A percentile compares a stretch with the other conserved stretches of the same genome.
Conservation (phyloP, 208 protist genomes). For the Leishmania turanica region DNA sequence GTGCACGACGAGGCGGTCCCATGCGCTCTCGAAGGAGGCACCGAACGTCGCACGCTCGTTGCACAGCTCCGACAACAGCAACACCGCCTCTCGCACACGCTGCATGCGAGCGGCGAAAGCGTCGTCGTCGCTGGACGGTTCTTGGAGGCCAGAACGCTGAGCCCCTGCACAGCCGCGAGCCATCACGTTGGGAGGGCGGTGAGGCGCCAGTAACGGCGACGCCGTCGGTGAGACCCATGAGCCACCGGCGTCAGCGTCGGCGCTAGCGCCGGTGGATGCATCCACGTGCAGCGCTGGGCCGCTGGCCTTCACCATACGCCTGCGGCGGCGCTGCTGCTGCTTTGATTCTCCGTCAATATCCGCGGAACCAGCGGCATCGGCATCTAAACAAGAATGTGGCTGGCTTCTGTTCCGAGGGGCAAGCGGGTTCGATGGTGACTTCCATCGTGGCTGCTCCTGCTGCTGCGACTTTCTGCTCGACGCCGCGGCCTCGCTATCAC, state of each 20-base stretch:
- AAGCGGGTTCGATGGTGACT: conserved; percentile 12
- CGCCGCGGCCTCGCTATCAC: neutral
- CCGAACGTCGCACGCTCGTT: conserved; percentile 51
- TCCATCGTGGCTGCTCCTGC: neutral
- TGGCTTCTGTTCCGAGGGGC: neutral
- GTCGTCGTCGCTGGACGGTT: conserved; percentile 8
- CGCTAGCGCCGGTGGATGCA: neutral
- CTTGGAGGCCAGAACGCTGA: neutral
- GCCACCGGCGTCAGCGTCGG: neutral
- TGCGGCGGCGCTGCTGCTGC: neutral
- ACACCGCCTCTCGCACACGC: conserved; percentile 36
- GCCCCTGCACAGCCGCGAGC: neutral
- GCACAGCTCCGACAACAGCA: conserved; percentile 57
- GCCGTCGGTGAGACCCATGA: conserved; percentile 5
- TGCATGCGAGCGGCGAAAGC: conserved; percentile 34
- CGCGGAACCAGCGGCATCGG: neutral
- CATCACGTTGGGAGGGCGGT: neutral
- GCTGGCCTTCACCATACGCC: neutral
- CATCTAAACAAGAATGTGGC: neutral
- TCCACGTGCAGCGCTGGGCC: neutral
- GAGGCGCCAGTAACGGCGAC: conserved; percentile 13
- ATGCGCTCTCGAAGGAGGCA: conserved; percentile 31
- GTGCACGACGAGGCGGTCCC: conserved; percentile 28
- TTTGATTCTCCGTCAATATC: neutral
- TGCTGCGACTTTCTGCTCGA: neutral